Percentiles rank a stretch among this genome's conserved stretches.
Conservation (phyloP, 2,329 filamentous ascomycete species). For the Monosporascus ibericus region DNA sequence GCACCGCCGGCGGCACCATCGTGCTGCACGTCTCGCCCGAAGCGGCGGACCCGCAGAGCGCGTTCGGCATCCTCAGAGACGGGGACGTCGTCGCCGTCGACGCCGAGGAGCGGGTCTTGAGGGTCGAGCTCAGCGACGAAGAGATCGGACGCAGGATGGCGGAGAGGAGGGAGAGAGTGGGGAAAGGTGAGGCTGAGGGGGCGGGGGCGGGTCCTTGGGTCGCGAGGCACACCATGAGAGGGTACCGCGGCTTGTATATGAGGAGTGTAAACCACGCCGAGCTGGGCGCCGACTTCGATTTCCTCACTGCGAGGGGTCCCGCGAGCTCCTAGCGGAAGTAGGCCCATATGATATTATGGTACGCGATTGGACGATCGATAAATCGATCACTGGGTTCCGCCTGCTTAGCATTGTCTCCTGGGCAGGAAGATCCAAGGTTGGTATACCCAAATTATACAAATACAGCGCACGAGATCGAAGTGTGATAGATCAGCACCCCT, state of each 20-base stretch:
- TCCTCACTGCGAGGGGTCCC: constrained; percentile 29
- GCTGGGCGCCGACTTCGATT: constrained; percentile 55
- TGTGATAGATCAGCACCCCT: too few relatives aligned
- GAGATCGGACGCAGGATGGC: constrained; percentile 59
- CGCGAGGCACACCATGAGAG: constrained; percentile 36
- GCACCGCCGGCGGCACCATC: constrained; percentile 84
- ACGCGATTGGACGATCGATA: too few relatives aligned
- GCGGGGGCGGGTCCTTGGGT: constrained; percentile 26
- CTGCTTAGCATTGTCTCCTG: too few relatives aligned
- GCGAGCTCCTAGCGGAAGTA: background rate
- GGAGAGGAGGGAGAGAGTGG: constrained; percentile 47
- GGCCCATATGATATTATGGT: background rate
- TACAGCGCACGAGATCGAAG: too few relatives aligned
- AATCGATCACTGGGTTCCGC: too few relatives aligned
- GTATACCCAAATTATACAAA: too few relatives aligned
- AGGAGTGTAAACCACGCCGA: constrained; percentile 55
- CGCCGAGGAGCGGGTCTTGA: constrained; percentile 57
- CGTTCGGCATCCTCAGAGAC: constrained; percentile 68
- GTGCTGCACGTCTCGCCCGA: constrained; percentile 85
- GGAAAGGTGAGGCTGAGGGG: constrained; percentile 16
- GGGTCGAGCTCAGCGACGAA: constrained; percentile 57
- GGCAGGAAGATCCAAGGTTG: too few relatives aligned
- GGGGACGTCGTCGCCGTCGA: constrained; percentile 78
- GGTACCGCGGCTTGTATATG: constrained; percentile 55
- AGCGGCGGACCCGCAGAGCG: constrained; percentile 67